Evolutionary conservation across 2,329 filamentous ascomycete species (phyloP).

Genomic region (Emmonsiellopsis sp.): DNA sequence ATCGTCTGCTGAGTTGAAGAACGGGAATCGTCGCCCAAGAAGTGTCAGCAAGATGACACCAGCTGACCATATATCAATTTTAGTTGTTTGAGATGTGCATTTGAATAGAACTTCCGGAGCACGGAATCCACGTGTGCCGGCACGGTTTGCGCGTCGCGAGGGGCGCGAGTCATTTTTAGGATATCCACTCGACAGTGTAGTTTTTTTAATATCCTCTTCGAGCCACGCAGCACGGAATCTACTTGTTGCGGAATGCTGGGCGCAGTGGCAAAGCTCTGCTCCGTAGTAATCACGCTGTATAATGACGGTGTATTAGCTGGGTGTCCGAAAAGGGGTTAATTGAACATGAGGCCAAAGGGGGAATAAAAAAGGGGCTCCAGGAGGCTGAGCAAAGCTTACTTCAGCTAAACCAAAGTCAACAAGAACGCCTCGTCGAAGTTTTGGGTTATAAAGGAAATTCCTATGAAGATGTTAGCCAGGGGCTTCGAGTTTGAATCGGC

Average conservation of each 20-base stretch:
- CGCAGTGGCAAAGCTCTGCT: conserved; percentile 7
- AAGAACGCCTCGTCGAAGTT: conserved; percentile 67
- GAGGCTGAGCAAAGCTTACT: conserved; percentile 20
- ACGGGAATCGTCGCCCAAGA: conserved; percentile 83
- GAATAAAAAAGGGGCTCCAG: background rate
- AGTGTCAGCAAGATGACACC: conserved; percentile 97
- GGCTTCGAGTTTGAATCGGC: background rate
- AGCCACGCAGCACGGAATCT: conserved; percentile 39
- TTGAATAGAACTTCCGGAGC: conserved; percentile 96
- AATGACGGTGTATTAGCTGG: background rate
- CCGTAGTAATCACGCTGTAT: conserved; percentile 38
- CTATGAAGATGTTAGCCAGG: conserved; percentile 16
- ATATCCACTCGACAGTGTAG: conserved; percentile 58
- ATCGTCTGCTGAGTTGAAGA: conserved; percentile 98
- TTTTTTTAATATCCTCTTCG: conserved; percentile 47
- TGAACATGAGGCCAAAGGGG: too few species aligned
- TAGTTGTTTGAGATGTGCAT: conserved; percentile 86
- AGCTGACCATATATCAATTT: conserved; percentile 94
- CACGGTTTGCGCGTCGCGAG: conserved; percentile 83
- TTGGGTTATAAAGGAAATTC: conserved; percentile 88
- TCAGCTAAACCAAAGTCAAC: conserved; percentile 99
- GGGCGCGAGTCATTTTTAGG: conserved; percentile 83
- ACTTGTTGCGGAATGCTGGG: conserved; percentile 1
- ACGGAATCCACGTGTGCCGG: conserved; percentile 89
- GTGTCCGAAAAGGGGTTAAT: too few species aligned